Evolutionary conservation across 2,329 filamentous ascomycete species (phyloP).

Genomic region (Emergomyces pasteurianus): DNA sequence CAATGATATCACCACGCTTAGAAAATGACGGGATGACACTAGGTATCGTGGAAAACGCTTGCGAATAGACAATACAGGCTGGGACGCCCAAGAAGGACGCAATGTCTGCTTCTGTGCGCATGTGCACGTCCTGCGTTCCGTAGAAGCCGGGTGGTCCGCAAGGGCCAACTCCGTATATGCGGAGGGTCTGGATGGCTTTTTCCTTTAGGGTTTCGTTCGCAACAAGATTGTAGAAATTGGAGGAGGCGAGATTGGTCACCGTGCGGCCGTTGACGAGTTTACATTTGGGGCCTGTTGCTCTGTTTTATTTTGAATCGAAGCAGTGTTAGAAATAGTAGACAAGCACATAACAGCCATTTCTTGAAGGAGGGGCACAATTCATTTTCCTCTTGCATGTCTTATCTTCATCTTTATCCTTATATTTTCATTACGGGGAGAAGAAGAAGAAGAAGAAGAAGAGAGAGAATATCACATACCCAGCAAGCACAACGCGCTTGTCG

Average conservation of each 20-base stretch:
- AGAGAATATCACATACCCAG: slow-evolving; percentile 50
- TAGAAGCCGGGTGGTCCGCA: slow-evolving; percentile 97
- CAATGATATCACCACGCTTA: slow-evolving; percentile 93
- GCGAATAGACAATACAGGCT: slow-evolving; percentile 87
- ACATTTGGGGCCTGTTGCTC: slow-evolving; percentile 77
- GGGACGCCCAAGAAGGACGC: slow-evolving; percentile 78
- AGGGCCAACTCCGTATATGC: slow-evolving; percentile 90
- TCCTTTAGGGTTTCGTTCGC: slow-evolving; percentile 86
- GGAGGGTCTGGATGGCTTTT: slow-evolving; percentile 84
- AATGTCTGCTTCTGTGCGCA: slow-evolving; percentile 91
- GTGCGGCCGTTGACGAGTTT: slow-evolving; percentile 82
- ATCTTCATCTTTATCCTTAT: neutral
- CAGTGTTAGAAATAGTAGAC: neutral
- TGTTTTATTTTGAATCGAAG: slow-evolving; percentile 24
- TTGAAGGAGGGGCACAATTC: neutral
- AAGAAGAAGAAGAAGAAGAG: neutral
- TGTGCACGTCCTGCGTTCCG: slow-evolving; percentile 94
- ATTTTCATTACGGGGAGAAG: neutral
- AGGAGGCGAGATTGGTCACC: slow-evolving; percentile 84
- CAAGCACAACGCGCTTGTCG: slow-evolving; percentile 75
- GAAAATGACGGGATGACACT: slow-evolving; percentile 94
- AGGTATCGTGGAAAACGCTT: slow-evolving; percentile 93
- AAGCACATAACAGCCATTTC: neutral
- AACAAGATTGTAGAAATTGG: slow-evolving; percentile 97
- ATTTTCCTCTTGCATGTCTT: neutral